Evolutionary conservation across 257 asterid genomes (phyloP).

Genomic region (Nicotiana tabacum): DNA sequence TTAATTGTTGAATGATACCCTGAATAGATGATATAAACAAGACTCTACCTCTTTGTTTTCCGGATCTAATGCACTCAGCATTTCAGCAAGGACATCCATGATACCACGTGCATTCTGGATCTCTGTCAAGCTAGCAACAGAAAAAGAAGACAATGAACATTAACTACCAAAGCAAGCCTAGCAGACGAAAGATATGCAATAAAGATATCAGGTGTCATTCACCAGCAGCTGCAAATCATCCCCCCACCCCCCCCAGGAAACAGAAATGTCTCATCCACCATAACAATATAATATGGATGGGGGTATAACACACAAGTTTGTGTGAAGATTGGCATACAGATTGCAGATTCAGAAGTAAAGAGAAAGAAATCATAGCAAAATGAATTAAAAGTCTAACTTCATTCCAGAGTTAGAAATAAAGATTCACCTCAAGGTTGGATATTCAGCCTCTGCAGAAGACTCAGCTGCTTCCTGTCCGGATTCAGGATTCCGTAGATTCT

Average conservation of each 20-base stretch:
- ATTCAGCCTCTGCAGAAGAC: slow-evolving; percentile 90
- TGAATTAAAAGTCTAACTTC: not conserved
- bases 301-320: not conserved
- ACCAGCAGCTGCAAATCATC: not conserved
- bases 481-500: slow-evolving; percentile 68
- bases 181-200: not conserved
- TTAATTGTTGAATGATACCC: not conserved
- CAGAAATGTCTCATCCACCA: not conserved
- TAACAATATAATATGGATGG: not conserved
- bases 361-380: not conserved
- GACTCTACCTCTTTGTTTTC: slow-evolving; percentile 75
- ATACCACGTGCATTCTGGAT: slow-evolving; percentile 97
- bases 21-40: not conserved
- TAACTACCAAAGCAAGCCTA: slow-evolving; percentile 13
- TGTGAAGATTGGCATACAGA: not conserved
- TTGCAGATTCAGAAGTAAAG: not conserved
- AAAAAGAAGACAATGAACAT: slow-evolving; percentile 8
- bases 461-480: slow-evolving; percentile 59
- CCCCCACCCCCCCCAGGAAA: not conserved
- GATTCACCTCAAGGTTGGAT: slow-evolving; percentile 82
- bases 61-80: slow-evolving; percentile 94
- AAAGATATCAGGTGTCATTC: not conserved
- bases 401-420: not conserved
- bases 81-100: slow-evolving; percentile 97
- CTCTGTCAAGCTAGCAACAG: slow-evolving; percentile 67